Evolutionary conservation across 129 eudicot species (phyloP).

Genomic region (Tagetes patula): DNA sequence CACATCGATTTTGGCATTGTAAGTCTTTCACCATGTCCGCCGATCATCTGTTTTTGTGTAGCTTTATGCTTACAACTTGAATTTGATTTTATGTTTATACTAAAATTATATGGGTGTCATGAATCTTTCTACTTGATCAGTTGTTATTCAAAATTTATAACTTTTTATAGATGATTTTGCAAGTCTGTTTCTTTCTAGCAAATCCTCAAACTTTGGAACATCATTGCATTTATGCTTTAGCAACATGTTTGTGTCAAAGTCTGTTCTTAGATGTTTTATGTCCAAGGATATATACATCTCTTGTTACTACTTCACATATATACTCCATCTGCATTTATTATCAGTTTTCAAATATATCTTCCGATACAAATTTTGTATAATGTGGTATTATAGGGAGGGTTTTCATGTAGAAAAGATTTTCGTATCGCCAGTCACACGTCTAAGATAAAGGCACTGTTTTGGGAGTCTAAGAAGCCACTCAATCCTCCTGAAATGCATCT

Average conservation of each 20-base stretch:
- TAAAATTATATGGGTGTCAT: no score
- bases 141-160: no score
- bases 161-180: no score
- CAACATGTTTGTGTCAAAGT: neutral
- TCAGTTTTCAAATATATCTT: no score
- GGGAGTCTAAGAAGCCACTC: conserved; percentile 68
- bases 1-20: conserved; percentile 37
- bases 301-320: neutral
- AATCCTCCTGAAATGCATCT: conserved; percentile 53
- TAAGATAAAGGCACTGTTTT: conserved; percentile 64
- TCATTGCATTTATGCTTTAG: no score
- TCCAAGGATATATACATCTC: neutral
- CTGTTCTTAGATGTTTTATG: neutral
- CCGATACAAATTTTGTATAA: neutral
- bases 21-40: conserved; percentile 27
- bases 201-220: no score
- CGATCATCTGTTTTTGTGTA: neutral
- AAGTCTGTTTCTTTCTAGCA: no score
- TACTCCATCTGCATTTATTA: neutral
- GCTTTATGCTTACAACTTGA: no score
- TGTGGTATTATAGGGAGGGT: conserved; percentile 42
- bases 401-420: conserved; percentile 34
- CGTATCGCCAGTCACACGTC: conserved; percentile 28
- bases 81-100: no score
- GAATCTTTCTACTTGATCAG: no score